Base-by-base conservation (phyloP, 768 basidiomycete species). In the Amanita inopinata region DNA sequence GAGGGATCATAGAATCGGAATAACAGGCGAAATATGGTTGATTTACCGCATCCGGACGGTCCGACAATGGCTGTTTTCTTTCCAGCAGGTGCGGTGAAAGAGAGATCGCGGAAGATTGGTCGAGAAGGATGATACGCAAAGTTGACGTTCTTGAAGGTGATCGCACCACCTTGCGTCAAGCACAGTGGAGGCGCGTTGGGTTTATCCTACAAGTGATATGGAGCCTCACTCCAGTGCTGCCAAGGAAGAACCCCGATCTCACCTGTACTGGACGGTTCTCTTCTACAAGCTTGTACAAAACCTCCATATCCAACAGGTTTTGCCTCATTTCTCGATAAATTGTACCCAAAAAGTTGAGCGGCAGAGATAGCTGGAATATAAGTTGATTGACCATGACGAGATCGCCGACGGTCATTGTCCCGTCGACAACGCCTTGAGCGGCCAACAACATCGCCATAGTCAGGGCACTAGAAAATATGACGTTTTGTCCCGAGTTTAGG, bases 321-420 rank as follows among this genome's bases (percentile, higher is more conserved):
- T 99, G 96, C 31, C 92, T 71, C 62, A 98, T 77, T 58, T 99
- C 96, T 36, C 96, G 88, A 55, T 99, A 99, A 39, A 99, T 93
- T 1, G 92, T 89, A 1, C 90, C 96, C 46, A 99, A 66, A 64
- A 99, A 99, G 63, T 98, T 98, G 47, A 99, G 78, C 3, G 96
- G 96, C 23, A 98, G 65, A 0, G 92, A 96, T 0, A 99, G 67
- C 56, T 99, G 96, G 69, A 99, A 99, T 24, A 98, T 91, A 18
- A 99, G 73, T 56, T 97, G 94, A 61, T 99, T 99, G 52, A 96
- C 85, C 94, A 99, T 98, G 51, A 99, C 96, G 10, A 99, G 76
- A 55, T 99, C 96, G 5, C 96, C 96, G 17, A 99, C 76, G 3
- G 93, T 96, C 94, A 99, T 98, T 0, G 88, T 90, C 5, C 92